Conservation (phyloP, 768 basidiomycete species). For the Collybia mongolica region DNA sequence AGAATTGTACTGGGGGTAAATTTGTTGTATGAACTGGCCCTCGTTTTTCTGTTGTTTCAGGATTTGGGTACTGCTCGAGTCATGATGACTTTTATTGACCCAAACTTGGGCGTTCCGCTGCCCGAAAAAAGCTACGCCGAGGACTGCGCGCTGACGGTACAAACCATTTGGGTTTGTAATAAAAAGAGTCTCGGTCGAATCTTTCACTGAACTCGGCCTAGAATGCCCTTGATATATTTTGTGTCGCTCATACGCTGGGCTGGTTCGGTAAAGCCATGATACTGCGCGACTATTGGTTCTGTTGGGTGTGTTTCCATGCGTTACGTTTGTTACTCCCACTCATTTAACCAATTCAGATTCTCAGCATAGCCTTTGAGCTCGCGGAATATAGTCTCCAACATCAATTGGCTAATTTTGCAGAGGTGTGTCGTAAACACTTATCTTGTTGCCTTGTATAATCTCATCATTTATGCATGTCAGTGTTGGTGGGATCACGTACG, state of each 20-base stretch:
- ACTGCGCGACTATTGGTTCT: slow-evolving; percentile 91
- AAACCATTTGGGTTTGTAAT: slow-evolving; percentile 63
- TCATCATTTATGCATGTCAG: slow-evolving; percentile 33
- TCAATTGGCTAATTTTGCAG: slow-evolving; percentile 84
- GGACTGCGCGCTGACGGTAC: slow-evolving; percentile 63
- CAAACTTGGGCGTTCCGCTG: slow-evolving; percentile 65
- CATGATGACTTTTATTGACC: slow-evolving; percentile 82
- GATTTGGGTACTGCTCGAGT: slow-evolving; percentile 72
- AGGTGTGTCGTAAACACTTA: slow-evolving; percentile 47
- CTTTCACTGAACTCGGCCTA: slow-evolving; percentile 22
- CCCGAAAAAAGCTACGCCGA: slow-evolving; percentile 89
- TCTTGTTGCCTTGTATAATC: slow-evolving; percentile 8
- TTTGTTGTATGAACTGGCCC: slow-evolving; percentile 75
- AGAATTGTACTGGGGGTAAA: slow-evolving; percentile 77
- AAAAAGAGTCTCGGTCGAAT: no score
- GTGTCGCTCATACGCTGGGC: slow-evolving; percentile 79
- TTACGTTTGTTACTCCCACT: slow-evolving; percentile 5
- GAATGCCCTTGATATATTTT: slow-evolving; percentile 86
- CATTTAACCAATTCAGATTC: slow-evolving; percentile 49
- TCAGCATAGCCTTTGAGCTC: slow-evolving; percentile 85
- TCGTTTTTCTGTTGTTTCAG: slow-evolving; percentile 87
- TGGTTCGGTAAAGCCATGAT: slow-evolving; percentile 94
- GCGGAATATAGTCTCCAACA: slow-evolving; percentile 89
- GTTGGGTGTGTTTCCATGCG: slow-evolving; percentile 60
- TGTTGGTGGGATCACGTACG: slow-evolving; percentile 94